Evolutionary conservation across 2,329 filamentous ascomycete species (phyloP), one percentile per base, ranked within the genome.

Genomic region (Colletotrichum gloeosporioides): DNA sequence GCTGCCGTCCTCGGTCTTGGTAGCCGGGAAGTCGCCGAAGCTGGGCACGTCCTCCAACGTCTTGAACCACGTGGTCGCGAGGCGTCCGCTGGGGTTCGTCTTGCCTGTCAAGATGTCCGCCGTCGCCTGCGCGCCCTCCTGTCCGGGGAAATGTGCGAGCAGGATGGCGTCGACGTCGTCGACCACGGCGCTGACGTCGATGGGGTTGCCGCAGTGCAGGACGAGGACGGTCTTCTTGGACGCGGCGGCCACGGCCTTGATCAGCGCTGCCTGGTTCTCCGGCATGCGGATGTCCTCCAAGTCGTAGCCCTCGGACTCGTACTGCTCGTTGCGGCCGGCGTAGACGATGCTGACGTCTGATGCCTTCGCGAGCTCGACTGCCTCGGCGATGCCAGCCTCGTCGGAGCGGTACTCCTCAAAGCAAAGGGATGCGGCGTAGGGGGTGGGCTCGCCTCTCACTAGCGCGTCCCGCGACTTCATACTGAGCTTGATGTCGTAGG

Each of bases 291-390:
- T 62, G 39, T 73, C 71, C 5, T 78, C 74, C 3, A 78, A 44
- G 31, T 78, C 77, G 59, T 72, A 77, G 5, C 75, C 76, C 49
- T 78, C 72, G 3, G 77, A 77, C 49, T 77, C 77, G 66, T 77
- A 77, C 31, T 76, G 77, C 32, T 73, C 72, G 63, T 71, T 73
- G 15, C 77, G 76, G 2, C 76, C 77, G 18, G 76, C 76, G 31
- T 77, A 78, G 63, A 77, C 16, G 31, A 77, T 57, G 72, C 72
- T 77, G 4, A 77, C 75, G 3, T 76, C 75, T 1, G 75, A 77
- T 3, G 25, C 18, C n/a, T 59, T 31, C 1, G 72, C 75, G 10
- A 77, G 64, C 7, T 55, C 72, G 12, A 69, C 75, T 2, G 75
- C 75, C 15, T 77, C 67, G 8, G 68, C 72, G 36, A 77, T 76